phyloP scores from a whole-genome alignment of 2,329 filamentous ascomycete genomes.

The Exophiala sp. region DNA sequence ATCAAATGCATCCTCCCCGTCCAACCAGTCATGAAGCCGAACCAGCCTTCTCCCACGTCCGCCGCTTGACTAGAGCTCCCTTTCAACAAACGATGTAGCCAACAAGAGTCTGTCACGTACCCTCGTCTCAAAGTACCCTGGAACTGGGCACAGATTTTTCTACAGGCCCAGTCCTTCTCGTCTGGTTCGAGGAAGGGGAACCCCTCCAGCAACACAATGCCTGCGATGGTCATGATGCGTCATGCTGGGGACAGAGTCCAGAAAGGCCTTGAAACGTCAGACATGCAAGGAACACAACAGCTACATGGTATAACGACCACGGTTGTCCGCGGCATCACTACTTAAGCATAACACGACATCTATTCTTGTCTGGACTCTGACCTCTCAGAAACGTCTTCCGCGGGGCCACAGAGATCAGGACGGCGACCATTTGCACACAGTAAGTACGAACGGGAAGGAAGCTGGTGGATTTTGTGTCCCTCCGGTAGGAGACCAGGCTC shows the following conservation, averaged over 20 bases:
- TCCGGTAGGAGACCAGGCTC: neutral
- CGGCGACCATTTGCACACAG: neutral
- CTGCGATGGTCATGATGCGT: neutral
- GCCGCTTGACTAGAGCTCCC: neutral
- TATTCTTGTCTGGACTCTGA: conserved; percentile 1
- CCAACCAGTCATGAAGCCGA: neutral
- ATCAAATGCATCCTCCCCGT: neutral
- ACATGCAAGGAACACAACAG: conserved; percentile 23
- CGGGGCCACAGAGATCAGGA: neutral
- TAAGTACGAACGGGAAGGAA: neutral
- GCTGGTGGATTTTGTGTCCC: neutral
- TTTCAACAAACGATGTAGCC: neutral
- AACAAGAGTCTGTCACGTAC: conserved; percentile 1
- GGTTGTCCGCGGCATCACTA: neutral
- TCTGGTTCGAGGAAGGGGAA: neutral
- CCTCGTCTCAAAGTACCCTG: neutral
- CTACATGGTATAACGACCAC: conserved; percentile 8
- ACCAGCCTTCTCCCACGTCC: neutral
- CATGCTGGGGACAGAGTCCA: neutral
- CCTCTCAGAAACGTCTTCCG: neutral
- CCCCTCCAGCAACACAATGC: neutral
- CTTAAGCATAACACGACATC: conserved; percentile 1
- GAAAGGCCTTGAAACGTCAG: conserved; percentile 10
- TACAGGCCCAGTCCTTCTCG: neutral
- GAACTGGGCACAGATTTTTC: neutral